A percentile compares a stretch with the other conserved stretches of the same genome.
Evolutionary conservation across 805 yeast species (phyloP).

Genomic region (Yamadazyma akitaensis): DNA sequence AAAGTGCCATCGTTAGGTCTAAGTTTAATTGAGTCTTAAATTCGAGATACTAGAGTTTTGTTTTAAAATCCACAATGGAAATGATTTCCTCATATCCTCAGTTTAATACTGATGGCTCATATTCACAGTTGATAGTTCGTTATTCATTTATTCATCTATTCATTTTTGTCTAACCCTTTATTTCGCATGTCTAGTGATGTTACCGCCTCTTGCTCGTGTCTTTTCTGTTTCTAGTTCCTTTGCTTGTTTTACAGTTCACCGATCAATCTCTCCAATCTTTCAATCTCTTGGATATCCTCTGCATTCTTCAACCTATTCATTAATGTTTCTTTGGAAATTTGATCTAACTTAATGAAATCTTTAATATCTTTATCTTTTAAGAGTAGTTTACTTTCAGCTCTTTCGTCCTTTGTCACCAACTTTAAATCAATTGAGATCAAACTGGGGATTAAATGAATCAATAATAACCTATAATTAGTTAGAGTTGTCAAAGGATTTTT

Average conservation of each 20-base stretch:
- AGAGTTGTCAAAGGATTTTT: conserved; percentile 56
- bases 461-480: conserved; percentile 55
- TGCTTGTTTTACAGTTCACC: not conserved
- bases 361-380: conserved; percentile 23
- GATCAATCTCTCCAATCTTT: conserved; percentile 11
- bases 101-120: no score
- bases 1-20: no score
- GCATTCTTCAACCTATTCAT: conserved; percentile 58
- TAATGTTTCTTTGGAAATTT: conserved; percentile 31
- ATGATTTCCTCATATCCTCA: no score
- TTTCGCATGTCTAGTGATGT: no score
- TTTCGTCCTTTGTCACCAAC: conserved; percentile 55
- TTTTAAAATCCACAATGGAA: no score
- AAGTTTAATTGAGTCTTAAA: no score
- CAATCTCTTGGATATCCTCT: conserved; percentile 62
- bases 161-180: no score
- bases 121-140: no score
- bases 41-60: no score
- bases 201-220: no score
- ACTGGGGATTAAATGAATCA: conserved; percentile 61
- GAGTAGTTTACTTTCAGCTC: conserved; percentile 41
- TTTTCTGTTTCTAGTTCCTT: no score
- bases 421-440: conserved; percentile 66
- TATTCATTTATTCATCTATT: no score
- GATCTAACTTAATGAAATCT: conserved; percentile 15